Evolutionary conservation across 768 basidiomycete genomes (phyloP).

Genomic region (Pisolithus sp.): DNA sequence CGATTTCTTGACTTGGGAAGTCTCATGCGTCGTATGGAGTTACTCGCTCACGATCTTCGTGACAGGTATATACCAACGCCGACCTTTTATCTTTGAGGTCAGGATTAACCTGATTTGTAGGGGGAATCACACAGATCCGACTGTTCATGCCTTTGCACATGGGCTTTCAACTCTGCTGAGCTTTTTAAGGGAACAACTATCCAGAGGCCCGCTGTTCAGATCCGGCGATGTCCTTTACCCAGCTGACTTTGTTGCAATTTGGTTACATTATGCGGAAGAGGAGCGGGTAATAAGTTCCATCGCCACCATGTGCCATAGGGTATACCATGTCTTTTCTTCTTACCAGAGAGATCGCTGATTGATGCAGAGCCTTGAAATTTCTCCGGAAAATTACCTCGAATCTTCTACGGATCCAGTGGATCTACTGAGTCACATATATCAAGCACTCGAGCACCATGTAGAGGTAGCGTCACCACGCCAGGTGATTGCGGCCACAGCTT

Average conservation of each 20-base stretch:
- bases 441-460: conserved; percentile 46
- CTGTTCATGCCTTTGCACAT: conserved; percentile 62
- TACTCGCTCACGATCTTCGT: conserved; percentile 41
- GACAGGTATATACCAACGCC: conserved; percentile 37
- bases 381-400: conserved; percentile 35
- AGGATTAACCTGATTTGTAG: conserved; percentile 22
- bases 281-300: conserved; percentile 49
- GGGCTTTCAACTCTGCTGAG: conserved; percentile 50
- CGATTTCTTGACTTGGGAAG: conserved; percentile 68
- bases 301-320: conserved; percentile 52
- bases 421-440: conserved; percentile 58
- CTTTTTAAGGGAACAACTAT: conserved; percentile 43
- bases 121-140: conserved; percentile 42
- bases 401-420: conserved; percentile 41
- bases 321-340: conserved; percentile 27
- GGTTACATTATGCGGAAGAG: conserved; percentile 44
- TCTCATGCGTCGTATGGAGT: conserved; percentile 59
- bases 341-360: not conserved
- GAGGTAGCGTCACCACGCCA: conserved; percentile 43
- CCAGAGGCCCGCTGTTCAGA: conserved; percentile 33
- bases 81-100: not conserved
- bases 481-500: conserved; percentile 55
- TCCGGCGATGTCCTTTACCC: conserved; percentile 11
- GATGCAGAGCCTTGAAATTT: conserved; percentile 21
- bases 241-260: conserved; percentile 35